Evolutionary conservation across 1,284 basidiomycete species (phyloP).

Genomic region (Sporisorium scitamineum): DNA sequence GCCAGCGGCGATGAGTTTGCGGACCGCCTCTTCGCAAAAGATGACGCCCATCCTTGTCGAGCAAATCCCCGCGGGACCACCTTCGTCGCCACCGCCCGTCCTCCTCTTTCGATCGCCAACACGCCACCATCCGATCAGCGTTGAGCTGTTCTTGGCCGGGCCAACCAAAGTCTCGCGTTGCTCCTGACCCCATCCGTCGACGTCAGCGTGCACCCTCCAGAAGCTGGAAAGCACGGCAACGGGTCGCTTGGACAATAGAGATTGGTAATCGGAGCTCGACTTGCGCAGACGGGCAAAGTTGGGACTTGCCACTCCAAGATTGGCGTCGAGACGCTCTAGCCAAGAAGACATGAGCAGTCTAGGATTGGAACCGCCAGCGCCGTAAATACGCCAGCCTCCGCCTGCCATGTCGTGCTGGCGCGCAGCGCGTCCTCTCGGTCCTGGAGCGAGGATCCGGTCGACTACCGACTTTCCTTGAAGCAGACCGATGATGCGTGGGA

Average conservation of each 20-base stretch:
- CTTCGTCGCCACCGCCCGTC: constrained; percentile 48
- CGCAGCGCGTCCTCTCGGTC: constrained; percentile 34
- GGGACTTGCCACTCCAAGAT: constrained; percentile 35
- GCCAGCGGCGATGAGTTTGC: constrained; percentile 52
- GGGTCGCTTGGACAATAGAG: constrained; percentile 36
- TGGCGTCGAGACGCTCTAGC: constrained; percentile 53
- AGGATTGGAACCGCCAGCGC: constrained; percentile 44
- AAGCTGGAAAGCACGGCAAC: constrained; percentile 56
- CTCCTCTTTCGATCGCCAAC: constrained; percentile 39
- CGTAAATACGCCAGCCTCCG: constrained; percentile 47
- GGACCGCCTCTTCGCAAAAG: constrained; percentile 56
- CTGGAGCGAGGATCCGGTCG: constrained; percentile 55
- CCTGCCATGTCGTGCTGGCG: constrained; percentile 40
- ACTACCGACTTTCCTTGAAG: constrained; percentile 40
- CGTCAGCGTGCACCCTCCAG: constrained; percentile 55
- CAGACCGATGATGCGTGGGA: constrained; percentile 47
- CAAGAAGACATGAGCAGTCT: constrained; percentile 47
- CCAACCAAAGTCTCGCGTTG: constrained; percentile 40
- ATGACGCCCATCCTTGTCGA: constrained; percentile 49
- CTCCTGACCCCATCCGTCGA: constrained; percentile 50
- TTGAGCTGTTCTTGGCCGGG: constrained; percentile 34
- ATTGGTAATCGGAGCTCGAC: constrained; percentile 14
- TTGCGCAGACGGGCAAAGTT: constrained; percentile 37
- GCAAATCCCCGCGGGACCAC: constrained; percentile 52
- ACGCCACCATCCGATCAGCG: constrained; percentile 60